Base-by-base conservation (phyloP, 2,329 filamentous ascomycete genomes). In the Fusarium paranaense region DNA sequence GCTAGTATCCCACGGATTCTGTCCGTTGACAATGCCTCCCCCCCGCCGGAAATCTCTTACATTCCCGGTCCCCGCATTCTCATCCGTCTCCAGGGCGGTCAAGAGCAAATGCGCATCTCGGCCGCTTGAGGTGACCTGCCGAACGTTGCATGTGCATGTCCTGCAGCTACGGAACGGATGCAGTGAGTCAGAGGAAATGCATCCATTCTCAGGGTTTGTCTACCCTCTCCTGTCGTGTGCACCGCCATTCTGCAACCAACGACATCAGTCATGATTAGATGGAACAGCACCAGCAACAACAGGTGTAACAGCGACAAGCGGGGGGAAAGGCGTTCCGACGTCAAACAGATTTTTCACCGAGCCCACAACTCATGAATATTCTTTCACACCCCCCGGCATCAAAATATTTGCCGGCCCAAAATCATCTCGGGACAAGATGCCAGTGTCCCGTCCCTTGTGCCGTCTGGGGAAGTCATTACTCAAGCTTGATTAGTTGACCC, bases 381-480 rank as follows among this genome's bases (percentile, higher is more conserved):
- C 42, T 22, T 22, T 45, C 20, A 45, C 40, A 45, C 40, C 13
- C 42, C 42, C 42, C 42, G 42, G 20, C 42, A 27, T 47, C 42
- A 47, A 9, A 18, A 25, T 47, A 40, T 40, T 71, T 73, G 57
- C 70, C 62, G 58, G 25, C 56, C 32, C 47, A 47, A 47, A 47
- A n/a, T 60, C 35, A 60, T 60, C 47, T 63, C 38, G 38, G 25
- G 25, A 32, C 27, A n/a, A 30, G 27, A n/a, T 25, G 30, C 9
- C 11, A 32, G 16, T 33, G 13, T 16, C 59, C 59, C 50, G 50
- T 64, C 40, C 27, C 50, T 20, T 54, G 63, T 73, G 63, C 71
- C 71, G 67, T 74, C 71, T 71, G 71, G 71, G 71, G 71, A 73
- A 73, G 59, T 52, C 27, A 62, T 40, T 62, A 68, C 71, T 62